phyloP scores from a whole-genome alignment of 441 rosid genomes.

The Geranium incanum region DNA sequence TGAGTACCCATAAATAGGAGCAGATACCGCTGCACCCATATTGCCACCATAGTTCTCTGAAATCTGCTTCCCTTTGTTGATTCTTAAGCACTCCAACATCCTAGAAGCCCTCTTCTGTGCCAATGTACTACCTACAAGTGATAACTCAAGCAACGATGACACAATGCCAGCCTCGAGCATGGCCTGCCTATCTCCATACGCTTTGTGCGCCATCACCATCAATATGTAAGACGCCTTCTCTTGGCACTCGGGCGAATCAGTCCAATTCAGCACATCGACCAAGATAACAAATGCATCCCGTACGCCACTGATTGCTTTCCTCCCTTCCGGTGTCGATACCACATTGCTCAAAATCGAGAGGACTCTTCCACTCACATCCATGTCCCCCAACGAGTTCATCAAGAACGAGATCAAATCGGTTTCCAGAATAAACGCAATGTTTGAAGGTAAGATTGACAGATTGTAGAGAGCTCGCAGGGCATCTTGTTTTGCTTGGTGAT shows the following conservation, averaged over 20 bases:
- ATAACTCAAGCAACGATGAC: slow-evolving; percentile 75
- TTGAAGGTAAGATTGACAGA: slow-evolving; percentile 60
- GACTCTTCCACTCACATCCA: slow-evolving; percentile 81
- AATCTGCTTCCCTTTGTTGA: slow-evolving; percentile 86
- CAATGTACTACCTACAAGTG: slow-evolving; percentile 80
- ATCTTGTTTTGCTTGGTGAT: slow-evolving; percentile 71
- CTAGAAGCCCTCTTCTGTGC: slow-evolving; percentile 95
- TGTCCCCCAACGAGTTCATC: slow-evolving; percentile 60
- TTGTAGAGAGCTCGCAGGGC: slow-evolving; percentile 83
- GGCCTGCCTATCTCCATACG: slow-evolving; percentile 72
- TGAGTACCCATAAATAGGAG: slow-evolving; percentile 73
- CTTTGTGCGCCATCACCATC: slow-evolving; percentile 91
- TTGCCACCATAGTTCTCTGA: slow-evolving; percentile 49
- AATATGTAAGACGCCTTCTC: slow-evolving; percentile 76
- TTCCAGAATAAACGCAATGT: slow-evolving; percentile 51
- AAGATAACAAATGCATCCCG: slow-evolving; percentile 60
- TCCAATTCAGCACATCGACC: slow-evolving; percentile 88
- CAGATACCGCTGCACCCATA: slow-evolving; percentile 57
- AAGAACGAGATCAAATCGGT: slow-evolving; percentile 53
- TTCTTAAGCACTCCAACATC: slow-evolving; percentile 68
- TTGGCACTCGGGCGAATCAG: slow-evolving; percentile 85
- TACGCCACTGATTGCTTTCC: slow-evolving; percentile 53
- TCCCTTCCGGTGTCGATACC: slow-evolving; percentile 71
- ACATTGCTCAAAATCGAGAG: slow-evolving; percentile 72
- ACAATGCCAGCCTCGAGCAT: slow-evolving; percentile 89